phyloP scores from a whole-genome alignment of 352 stramenopile genomes.

The Pythium coloratum region DNA sequence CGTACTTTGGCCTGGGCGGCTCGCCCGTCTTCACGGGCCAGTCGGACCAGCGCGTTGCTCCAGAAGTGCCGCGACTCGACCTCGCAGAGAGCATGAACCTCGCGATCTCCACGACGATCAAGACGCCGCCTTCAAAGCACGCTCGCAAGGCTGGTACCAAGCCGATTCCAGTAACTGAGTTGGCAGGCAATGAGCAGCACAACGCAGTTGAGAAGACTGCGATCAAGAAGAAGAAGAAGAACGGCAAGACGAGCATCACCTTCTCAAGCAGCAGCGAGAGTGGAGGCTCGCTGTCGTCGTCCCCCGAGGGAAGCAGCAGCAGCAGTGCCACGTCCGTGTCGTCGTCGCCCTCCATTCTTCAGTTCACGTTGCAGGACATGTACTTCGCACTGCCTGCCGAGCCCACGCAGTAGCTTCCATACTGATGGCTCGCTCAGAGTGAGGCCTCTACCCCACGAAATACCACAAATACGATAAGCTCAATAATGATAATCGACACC shows the following conservation, averaged over 20 bases:
- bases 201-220: constrained; percentile 12
- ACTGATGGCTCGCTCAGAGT: not conserved
- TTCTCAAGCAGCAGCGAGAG: not conserved
- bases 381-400: constrained; percentile 65
- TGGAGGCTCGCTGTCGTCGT: constrained; percentile 1
- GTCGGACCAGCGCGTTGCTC: constrained; percentile 28
- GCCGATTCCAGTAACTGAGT: constrained; percentile 9
- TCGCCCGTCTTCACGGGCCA: constrained; percentile 74
- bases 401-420: constrained; percentile 10
- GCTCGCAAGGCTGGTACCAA: constrained; percentile 16
- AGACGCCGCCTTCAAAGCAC: constrained; percentile 29
- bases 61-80: constrained; percentile 63
- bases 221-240: constrained; percentile 25
- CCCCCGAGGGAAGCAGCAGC: constrained; percentile 20
- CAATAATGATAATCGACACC: too few relatives aligned
- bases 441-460: not conserved
- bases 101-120: constrained; percentile 69
- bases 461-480: constrained; percentile 4
- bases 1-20: constrained; percentile 80
- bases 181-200: constrained; percentile 10
- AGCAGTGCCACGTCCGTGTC: constrained; percentile 23
- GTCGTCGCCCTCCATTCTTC: constrained; percentile 41
- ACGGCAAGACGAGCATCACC: constrained; percentile 6
- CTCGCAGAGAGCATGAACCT: constrained; percentile 72
- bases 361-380: constrained; percentile 84